Percentiles rank a stretch among this genome's conserved stretches.
Conservation (phyloP, 805 yeast species). For the Yarrowia sp. region DNA sequence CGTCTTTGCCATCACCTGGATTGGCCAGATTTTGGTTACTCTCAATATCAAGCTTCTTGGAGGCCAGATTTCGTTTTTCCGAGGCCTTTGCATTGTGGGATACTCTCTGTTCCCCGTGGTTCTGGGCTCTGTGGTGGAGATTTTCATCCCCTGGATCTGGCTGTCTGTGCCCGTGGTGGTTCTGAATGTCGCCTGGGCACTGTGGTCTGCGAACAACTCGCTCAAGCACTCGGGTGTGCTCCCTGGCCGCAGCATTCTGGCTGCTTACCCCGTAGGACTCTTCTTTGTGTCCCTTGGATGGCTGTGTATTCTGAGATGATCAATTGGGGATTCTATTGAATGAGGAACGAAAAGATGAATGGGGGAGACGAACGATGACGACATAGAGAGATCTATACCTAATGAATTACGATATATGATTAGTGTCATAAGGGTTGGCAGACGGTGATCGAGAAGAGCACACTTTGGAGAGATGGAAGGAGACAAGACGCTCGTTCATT, state of each 20-base stretch:
- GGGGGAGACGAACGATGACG: not conserved
- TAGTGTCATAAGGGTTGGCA: too few relatives aligned
- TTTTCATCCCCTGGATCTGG: slow-evolving; percentile 59
- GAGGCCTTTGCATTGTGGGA: slow-evolving; percentile 73
- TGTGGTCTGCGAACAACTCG: slow-evolving; percentile 67
- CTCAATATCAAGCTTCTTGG: slow-evolving; percentile 69
- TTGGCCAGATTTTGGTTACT: slow-evolving; percentile 65
- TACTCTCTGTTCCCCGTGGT: slow-evolving; percentile 73
- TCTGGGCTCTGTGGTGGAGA: slow-evolving; percentile 56
- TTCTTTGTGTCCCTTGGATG: slow-evolving; percentile 69
- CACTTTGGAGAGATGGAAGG: too few relatives aligned
- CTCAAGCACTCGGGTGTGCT: slow-evolving; percentile 68
- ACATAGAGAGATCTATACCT: not conserved
- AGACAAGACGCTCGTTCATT: not conserved
- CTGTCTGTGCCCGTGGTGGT: slow-evolving; percentile 53
- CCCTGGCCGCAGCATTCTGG: slow-evolving; percentile 66
- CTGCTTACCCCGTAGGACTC: slow-evolving; percentile 70
- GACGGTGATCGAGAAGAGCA: too few relatives aligned
- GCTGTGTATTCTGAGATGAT: slow-evolving; percentile 64
- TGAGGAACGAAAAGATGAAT: too few relatives aligned
- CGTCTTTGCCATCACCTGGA: slow-evolving; percentile 68
- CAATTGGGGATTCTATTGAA: too few relatives aligned
- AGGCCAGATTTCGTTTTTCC: slow-evolving; percentile 67
- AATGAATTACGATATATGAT: slow-evolving; percentile 12
- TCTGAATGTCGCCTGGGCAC: slow-evolving; percentile 64